Percentiles rank a stretch among this genome's conserved stretches.
phyloP scores from a whole-genome alignment of 2,329 filamentous ascomycete species.

The Alternaria dauci region DNA sequence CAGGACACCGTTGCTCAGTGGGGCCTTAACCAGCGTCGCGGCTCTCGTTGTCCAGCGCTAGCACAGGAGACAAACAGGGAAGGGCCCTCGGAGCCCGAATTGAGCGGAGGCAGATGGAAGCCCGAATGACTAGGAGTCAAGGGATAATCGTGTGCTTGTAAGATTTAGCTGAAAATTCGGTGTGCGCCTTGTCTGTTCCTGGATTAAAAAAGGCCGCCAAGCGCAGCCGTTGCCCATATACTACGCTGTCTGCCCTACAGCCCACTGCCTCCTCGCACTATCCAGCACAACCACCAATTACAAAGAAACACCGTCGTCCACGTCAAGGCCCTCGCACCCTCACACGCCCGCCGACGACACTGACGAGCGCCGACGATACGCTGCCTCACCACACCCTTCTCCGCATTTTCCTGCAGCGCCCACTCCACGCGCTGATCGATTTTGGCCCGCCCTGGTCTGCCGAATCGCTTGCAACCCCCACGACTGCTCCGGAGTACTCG shows the following conservation, averaged over 20 bases:
- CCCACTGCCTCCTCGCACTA: conserved; percentile 5
- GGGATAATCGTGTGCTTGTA: conserved; percentile 15
- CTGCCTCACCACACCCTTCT: conserved; percentile 12
- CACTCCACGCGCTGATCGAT: conserved; percentile 7
- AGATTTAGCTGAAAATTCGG: conserved; percentile 20
- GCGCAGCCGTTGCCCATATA: conserved; percentile 15
- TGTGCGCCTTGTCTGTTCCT: conserved; percentile 20
- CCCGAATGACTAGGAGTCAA: conserved; percentile 16
- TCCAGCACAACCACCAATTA: conserved; percentile 5
- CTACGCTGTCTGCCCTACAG: conserved; percentile 7
- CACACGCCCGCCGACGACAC: background rate
- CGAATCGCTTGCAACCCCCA: conserved; percentile 31
- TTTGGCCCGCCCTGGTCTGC: conserved; percentile 22
- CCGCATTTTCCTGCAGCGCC: conserved; percentile 17
- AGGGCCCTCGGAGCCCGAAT: conserved; percentile 17
- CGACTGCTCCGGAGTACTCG: conserved; percentile 34
- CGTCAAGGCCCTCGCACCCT: background rate
- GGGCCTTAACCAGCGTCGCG: conserved; percentile 18
- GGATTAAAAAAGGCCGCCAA: conserved; percentile 5
- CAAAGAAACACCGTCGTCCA: background rate
- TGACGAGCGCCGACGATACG: background rate
- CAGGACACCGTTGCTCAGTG: conserved; percentile 16
- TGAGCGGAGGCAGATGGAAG: conserved; percentile 11
- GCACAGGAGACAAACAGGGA: conserved; percentile 20
- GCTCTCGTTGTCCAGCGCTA: conserved; percentile 13